Percentiles rank a stretch among this genome's conserved stretches.
phyloP scores from a whole-genome alignment of 2,329 filamentous ascomycete genomes.

The Aureobasidium uvarum region DNA sequence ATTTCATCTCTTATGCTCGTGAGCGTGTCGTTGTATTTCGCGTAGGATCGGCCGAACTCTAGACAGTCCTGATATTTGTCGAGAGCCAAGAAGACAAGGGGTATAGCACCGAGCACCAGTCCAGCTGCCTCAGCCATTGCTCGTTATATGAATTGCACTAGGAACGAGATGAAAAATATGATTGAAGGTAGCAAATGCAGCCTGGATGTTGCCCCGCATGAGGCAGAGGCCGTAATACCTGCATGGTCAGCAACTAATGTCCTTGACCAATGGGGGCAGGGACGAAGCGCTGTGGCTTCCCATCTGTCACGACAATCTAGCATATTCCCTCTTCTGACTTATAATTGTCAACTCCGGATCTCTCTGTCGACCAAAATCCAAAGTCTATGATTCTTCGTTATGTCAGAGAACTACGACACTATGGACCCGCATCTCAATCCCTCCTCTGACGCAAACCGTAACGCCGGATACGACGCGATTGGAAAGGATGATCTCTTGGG shows the following conservation, averaged over 20 bases:
- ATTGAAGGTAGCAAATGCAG: background rate
- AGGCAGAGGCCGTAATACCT: background rate
- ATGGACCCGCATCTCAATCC: background rate
- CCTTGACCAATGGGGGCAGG: background rate
- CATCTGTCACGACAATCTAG: background rate
- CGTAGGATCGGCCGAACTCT: background rate
- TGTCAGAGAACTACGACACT: background rate
- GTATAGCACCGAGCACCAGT: background rate
- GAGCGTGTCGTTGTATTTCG: background rate
- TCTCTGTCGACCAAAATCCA: background rate
- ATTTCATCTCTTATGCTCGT: background rate
- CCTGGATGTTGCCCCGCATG: background rate
- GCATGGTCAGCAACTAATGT: background rate
- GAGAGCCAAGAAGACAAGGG: background rate
- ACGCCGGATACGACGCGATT: background rate
- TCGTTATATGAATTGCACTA: background rate
- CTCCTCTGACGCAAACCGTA: background rate
- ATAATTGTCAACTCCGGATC: background rate
- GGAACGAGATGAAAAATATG: background rate
- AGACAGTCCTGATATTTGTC: background rate
- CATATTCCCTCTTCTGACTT: background rate
- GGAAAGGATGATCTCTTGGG: background rate
- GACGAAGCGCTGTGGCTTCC: background rate
- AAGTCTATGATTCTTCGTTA: background rate
- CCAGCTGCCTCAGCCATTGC: background rate